phyloP scores from a whole-genome alignment of 2,329 filamentous ascomycete species.

The Cucurbitaria berberidis region DNA sequence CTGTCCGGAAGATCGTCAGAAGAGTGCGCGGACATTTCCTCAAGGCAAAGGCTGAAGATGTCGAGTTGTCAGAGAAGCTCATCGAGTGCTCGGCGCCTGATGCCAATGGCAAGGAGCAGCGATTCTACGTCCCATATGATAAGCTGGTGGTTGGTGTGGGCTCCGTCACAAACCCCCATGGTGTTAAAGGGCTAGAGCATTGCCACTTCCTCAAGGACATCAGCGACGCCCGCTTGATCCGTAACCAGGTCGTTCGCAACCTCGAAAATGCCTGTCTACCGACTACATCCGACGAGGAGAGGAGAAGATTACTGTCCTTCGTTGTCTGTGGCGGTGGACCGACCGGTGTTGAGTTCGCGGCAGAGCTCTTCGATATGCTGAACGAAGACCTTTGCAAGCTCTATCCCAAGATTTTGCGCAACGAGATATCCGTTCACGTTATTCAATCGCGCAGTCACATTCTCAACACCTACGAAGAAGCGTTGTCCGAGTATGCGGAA shows the following conservation, averaged over 20 bases:
- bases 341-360: constrained; percentile 96
- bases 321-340: constrained; percentile 95
- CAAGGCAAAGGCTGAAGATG: constrained; percentile 82
- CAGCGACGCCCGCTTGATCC: constrained; percentile 85
- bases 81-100: constrained; percentile 83
- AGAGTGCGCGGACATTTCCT: constrained; percentile 87
- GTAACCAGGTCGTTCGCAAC: constrained; percentile 87
- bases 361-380: constrained; percentile 92
- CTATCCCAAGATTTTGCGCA: constrained; percentile 89
- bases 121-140: constrained; percentile 96
- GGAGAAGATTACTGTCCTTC: constrained; percentile 86
- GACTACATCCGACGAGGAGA: constrained; percentile 86
- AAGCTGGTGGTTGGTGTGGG: constrained; percentile 93
- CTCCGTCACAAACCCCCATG: constrained; percentile 91
- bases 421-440: constrained; percentile 96
- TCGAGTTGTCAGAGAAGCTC: constrained; percentile 90
- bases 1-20: constrained; percentile 82
- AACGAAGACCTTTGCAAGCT: constrained; percentile 82
- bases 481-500: constrained; percentile 90
- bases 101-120: constrained; percentile 70
- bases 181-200: constrained; percentile 91
- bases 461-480: constrained; percentile 96
- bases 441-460: constrained; percentile 96
- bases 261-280: constrained; percentile 92
- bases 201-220: constrained; percentile 97